Evolutionary conservation across 208 protist genomes (phyloP).

Genomic region (Wallacemonas rigidus): DNA sequence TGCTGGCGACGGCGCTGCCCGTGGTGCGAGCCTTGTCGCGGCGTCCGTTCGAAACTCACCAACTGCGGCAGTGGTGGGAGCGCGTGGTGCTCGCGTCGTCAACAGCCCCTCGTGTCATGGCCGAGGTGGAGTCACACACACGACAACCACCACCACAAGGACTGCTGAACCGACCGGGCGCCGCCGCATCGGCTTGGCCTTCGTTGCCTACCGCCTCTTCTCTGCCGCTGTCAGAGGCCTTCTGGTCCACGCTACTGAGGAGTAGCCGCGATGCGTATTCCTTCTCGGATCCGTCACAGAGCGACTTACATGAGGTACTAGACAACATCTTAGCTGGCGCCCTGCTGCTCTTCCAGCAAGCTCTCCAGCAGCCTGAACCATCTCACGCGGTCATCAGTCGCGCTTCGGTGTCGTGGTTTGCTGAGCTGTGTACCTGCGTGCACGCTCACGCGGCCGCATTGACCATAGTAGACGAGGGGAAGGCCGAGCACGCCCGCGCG

Average conservation of each 20-base stretch:
- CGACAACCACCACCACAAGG: too few relatives aligned
- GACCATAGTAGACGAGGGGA: not conserved
- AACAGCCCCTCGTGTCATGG: too few relatives aligned
- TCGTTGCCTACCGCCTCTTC: not conserved
- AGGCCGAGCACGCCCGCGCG: not conserved
- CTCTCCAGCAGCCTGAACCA: not conserved
- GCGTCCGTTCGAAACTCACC: not conserved
- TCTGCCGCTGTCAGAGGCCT: not conserved
- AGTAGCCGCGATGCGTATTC: not conserved
- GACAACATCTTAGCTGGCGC: not conserved
- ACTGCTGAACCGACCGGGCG: too few relatives aligned
- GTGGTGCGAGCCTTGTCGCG: slow-evolving; percentile 3
- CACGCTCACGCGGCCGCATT: not conserved
- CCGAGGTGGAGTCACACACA: not conserved
- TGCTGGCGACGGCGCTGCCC: not conserved
- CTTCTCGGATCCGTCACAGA: not conserved
- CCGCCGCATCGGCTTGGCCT: too few relatives aligned
- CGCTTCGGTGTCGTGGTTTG: not conserved
- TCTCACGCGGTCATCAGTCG: too few relatives aligned
- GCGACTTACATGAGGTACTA: too few relatives aligned
- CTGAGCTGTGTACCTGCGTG: not conserved
- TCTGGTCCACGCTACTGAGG: slow-evolving; percentile 3
- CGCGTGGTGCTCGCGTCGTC: not conserved
- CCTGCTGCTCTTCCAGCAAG: not conserved
- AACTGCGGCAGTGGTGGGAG: slow-evolving; percentile 2